phyloP scores from a whole-genome alignment of 495 filamentous ascomycete species.

The Cercophora scortea region DNA sequence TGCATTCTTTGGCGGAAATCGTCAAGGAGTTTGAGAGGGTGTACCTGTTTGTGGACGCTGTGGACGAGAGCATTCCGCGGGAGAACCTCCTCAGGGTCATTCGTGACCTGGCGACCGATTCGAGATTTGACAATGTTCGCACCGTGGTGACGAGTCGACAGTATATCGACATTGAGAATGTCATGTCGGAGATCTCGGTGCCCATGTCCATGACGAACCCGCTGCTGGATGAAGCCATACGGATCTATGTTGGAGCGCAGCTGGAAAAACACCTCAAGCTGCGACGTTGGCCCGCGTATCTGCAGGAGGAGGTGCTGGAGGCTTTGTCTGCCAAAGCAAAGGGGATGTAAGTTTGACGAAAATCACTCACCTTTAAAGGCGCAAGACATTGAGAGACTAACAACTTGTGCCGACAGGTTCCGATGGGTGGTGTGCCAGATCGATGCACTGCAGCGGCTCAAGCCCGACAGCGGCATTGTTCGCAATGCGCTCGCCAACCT shows the following conservation, averaged over 20 bases:
- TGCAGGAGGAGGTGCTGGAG: no score
- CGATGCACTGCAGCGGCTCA: no score
- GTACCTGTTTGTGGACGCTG: conserved; percentile 26
- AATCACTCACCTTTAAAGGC: no score
- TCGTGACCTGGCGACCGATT: conserved; percentile 17
- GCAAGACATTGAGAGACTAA: no score
- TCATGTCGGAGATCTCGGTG: conserved; percentile 5
- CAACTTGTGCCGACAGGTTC: no score
- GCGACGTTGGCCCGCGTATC: no score
- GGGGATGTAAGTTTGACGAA: no score
- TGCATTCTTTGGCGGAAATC: conserved; percentile 4
- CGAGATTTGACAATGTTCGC: conserved; percentile 24
- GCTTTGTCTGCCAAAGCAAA: no score
- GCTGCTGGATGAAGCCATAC: conserved; percentile 3
- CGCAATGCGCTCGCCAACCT: no score
- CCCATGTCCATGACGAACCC: conserved; percentile 9
- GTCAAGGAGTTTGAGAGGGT: conserved; percentile 4
- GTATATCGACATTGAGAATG: conserved; percentile 31
- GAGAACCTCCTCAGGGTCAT: conserved; percentile 14
- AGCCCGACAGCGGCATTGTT: no score
- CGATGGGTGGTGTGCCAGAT: no score
- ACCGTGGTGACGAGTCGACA: conserved; percentile 35
- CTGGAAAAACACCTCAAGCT: no score
- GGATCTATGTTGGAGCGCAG: neutral
- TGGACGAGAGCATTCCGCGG: conserved; percentile 25